Base-by-base conservation (phyloP, 371 early-diverging fungal genomes). In the Mortierella sp. region DNA sequence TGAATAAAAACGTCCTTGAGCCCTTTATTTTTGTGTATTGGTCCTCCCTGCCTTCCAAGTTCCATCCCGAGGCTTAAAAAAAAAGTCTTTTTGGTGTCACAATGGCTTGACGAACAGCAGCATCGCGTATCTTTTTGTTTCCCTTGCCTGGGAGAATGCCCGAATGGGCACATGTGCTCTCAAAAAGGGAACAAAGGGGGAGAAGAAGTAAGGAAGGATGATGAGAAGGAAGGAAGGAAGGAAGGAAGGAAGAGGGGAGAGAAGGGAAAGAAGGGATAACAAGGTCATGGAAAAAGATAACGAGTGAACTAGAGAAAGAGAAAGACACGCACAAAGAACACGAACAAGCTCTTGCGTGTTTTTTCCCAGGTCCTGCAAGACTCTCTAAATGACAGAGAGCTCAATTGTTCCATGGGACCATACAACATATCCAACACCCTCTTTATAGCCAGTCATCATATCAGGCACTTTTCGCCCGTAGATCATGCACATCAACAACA, bases 1-100 rank as follows among this genome's bases (percentile, higher is more conserved):
- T 32, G 0, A 24, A 68, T 38, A 68, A 68, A 41, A 38, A 68
- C n/a, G 35, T 63, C 68, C n/a, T 41, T 68, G 41, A 68, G 24
- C 68, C 32, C 32, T 60, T 60, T 35, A 10, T 10, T 68, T 68
- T 6, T 10, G 29, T 29, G 4, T 14, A 58, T 29, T 58, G 60
- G 60, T 58, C 29, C 60, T 58, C 24, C n/a, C 16, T 35, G 35
- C 32, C 32, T 32, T 32, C 32, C 32, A 32, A 32, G 32, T 29
- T 29, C 32, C 35, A 18, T 63, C 63, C 41, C 11, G 24, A 41
- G 68, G 41, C 68, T 68, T 24, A 68, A 60, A 55, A 55, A 21
- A 14, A 60, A 60, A 16, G 58, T 14, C 14, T 21, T 68, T 18
- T 68, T 68, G 41, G 68, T 68, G 41, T 68, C 68, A 68, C 68